phyloP scores from a whole-genome alignment of 2,329 filamentous ascomycete genomes.

The Plenodomus tracheiphilus region DNA sequence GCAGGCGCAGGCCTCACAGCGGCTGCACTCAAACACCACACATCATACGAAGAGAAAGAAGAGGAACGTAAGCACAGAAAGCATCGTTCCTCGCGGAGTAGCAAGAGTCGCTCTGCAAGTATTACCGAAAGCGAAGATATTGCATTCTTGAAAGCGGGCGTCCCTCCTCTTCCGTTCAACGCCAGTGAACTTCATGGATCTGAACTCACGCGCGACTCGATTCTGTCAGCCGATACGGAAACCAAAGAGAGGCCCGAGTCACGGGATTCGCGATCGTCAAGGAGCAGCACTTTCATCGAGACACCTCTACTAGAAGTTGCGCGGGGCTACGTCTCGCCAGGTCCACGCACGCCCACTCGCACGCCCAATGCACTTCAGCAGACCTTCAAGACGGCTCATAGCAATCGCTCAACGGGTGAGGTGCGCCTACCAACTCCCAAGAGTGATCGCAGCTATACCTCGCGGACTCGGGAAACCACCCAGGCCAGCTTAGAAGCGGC shows the following conservation, averaged over 20 bases:
- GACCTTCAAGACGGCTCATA: slow-evolving; percentile 69
- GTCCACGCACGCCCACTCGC: slow-evolving; percentile 65
- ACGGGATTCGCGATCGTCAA: slow-evolving; percentile 61
- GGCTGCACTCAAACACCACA: slow-evolving; percentile 65
- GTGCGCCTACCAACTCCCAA: slow-evolving; percentile 51
- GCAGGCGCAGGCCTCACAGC: slow-evolving; percentile 62
- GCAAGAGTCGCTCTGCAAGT: slow-evolving; percentile 56
- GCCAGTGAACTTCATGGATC: slow-evolving; percentile 79
- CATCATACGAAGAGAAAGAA: slow-evolving; percentile 58
- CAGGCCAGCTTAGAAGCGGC: slow-evolving; percentile 32
- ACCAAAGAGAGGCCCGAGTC: slow-evolving; percentile 55
- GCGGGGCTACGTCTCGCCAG: slow-evolving; percentile 63
- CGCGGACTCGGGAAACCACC: slow-evolving; percentile 25
- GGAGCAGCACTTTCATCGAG: slow-evolving; percentile 51
- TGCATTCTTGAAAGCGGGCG: slow-evolving; percentile 54
- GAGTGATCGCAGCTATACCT: slow-evolving; percentile 52
- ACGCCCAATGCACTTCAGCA: slow-evolving; percentile 60
- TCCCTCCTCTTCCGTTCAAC: slow-evolving; percentile 79
- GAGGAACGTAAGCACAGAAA: slow-evolving; percentile 50
- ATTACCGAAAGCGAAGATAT: slow-evolving; percentile 56
- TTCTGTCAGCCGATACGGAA: slow-evolving; percentile 79
- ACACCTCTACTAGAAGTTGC: slow-evolving; percentile 66
- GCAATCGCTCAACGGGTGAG: slow-evolving; percentile 57
- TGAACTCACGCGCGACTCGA: slow-evolving; percentile 84
- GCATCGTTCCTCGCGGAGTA: slow-evolving; percentile 54